Evolutionary conservation across 176 grass and related monocot genomes (phyloP), one percentile per base, ranked within the genome.

Genomic region (Triticum turgidum): DNA sequence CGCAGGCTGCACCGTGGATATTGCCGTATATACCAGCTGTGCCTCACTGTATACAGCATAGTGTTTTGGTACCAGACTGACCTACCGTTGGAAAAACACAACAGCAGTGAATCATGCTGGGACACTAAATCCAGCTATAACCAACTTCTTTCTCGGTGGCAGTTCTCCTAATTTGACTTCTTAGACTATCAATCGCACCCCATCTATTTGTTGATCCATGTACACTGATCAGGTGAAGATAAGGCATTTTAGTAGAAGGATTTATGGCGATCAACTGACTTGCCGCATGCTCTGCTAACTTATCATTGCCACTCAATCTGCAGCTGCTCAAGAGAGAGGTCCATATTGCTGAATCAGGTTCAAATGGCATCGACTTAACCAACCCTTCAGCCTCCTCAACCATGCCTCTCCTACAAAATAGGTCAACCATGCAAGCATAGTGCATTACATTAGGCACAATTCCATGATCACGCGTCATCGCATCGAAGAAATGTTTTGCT

Each of bases 341-440:
- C 94, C 91, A 96, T 33, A 91, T 89, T 37, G 64, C 78, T 14
- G 87, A 72, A 88, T 93, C 91, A 7, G 91, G 94, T 91, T 93
- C 52, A 86, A 87, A 90, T 42, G 89, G 91, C 94, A 96, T 88
- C 2, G 81, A 90, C 27, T 87, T 83, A 17, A 93, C 42, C 76
- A 96, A 84, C 33, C 54, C 68, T 89, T 93, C 81, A 63, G 89
- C 94, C 83, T 86, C 44, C 29, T 88, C 49, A 80, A 78, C 11
- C 91, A 93, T 84, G 74, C 87, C 87, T 80, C 65, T 86, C 64
- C 87, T 83, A 64, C 82, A 85, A 4, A 93, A 82, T 21, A 93
- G 91, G 78, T 93, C 91, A 73, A 90, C 76, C 78, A 93, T 85
- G 74, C 91, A 96, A 70, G 91, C 47, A 83, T 93, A 96, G 67